These are phyloP conservation scores for Gyrodon lividus DNA, from an alignment of 768 basidiomycete genomes.

Conservation along the genomic window DNA sequence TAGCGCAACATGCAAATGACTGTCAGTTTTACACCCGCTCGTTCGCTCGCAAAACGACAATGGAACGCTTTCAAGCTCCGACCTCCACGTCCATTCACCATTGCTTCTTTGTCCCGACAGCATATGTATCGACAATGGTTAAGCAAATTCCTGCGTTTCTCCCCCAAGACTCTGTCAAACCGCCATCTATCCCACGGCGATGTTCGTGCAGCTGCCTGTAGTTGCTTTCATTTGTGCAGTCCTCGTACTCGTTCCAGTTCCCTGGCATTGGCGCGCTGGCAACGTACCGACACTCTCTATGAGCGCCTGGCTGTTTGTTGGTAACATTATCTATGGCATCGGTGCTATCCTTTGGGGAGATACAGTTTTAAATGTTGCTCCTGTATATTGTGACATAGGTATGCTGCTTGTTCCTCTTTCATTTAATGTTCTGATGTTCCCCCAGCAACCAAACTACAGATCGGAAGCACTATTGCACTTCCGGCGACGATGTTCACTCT, in stretches of 20 bases:
- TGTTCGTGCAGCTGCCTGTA: conserved; percentile 23
- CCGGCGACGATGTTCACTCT: conserved; percentile 28
- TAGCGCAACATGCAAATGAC: no score
- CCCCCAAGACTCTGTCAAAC: background rate
- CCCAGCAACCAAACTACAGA: conserved; percentile 30
- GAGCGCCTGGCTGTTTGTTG: conserved; percentile 44
- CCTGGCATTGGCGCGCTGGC: conserved; percentile 35
- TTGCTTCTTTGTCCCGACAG: no score
- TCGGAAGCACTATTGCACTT: conserved; percentile 26
- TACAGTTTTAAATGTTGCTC: background rate
- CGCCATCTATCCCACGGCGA: background rate
- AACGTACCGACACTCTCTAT: conserved; percentile 44
- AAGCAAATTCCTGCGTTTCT: no score
- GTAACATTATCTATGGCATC: conserved; percentile 49
- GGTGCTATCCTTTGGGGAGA: conserved; percentile 55
- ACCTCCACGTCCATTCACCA: no score
- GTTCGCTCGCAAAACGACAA: no score
- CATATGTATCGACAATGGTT: no score
- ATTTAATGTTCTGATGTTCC: background rate
- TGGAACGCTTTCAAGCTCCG: no score
- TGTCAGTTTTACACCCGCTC: no score
- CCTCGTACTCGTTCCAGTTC: conserved; percentile 35
- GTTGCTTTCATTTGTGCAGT: conserved; percentile 41
- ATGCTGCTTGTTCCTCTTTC: no score
- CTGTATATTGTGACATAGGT: no score